Base-by-base conservation (phyloP, 495 filamentous ascomycete genomes). In the Monascus purpureus region DNA sequence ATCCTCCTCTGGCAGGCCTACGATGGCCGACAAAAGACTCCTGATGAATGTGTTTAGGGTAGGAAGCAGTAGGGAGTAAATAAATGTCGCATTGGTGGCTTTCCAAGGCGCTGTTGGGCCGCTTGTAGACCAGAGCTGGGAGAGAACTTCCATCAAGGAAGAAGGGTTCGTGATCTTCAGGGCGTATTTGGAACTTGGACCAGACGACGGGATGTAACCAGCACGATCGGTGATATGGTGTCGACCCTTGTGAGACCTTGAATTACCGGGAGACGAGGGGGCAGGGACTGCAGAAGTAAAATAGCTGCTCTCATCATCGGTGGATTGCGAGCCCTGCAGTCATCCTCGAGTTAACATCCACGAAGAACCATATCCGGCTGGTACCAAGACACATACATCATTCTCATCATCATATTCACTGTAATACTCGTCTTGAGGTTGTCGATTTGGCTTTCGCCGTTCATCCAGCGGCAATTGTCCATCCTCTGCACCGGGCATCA, bases 41-140 rank as follows among this genome's bases (percentile, higher is more conserved):
- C 84, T 74, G 8, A 84, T 79, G 70, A 87, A 95, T 37, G 75
- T 79, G 48, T 90, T 85, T 2, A 90, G 52, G 2, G 86, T 77
- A n/a, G 79, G 81, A 17, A 82, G 67, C n/a, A 93, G 70, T 17
- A 90, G 64, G 1, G 74, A 77, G 57, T 93, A 85, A 31, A 95
- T 66, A 40, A 93, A 93, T 1, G 83, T 87, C n/a, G 79, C 67
- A 46, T 93, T 93, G 19, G 82, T 76, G 16, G 78, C 84, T 59
- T 95, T 95, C 86, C 87, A 97, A 0, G 93, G 75, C 4, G 90
- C 92, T 66, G 80, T 85, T 6, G 78, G 77, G 6, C 82, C 82
- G 50, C 92, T 90, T 40, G 78, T 84, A n/a, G 68, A 59, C 86
- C 87, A 96, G 8, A 94, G 59, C 49, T 85, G 75, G 5, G 73